Percentiles rank a stretch among this genome's conserved stretches.
phyloP scores from a whole-genome alignment of 2,329 filamentous ascomycete genomes.

The Fusarium mangiferae region DNA sequence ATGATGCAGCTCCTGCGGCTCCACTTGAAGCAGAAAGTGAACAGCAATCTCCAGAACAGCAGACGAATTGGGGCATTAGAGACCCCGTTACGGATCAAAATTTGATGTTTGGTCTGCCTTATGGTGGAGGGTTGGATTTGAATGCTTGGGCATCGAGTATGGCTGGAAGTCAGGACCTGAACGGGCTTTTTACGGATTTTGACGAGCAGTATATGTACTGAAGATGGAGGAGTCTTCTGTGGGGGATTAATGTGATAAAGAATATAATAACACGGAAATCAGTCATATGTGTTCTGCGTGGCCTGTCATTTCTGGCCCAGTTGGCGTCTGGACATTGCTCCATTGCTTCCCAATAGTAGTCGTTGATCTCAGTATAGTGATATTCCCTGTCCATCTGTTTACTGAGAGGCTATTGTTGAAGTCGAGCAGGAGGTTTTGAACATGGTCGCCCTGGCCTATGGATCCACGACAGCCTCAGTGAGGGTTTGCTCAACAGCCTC shows the following conservation, averaged over 20 bases:
- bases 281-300: not conserved
- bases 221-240: too few relatives aligned
- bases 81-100: slow-evolving; percentile 32
- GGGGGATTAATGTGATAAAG: not conserved
- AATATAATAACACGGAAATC: not conserved
- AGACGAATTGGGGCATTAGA: slow-evolving; percentile 16
- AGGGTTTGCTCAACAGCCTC: not conserved
- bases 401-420: not conserved
- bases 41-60: slow-evolving; percentile 20
- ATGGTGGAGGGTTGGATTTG: slow-evolving; percentile 33
- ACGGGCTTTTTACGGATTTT: slow-evolving; percentile 27
- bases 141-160: slow-evolving; percentile 37
- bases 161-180: slow-evolving; percentile 22
- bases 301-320: not conserved
- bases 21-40: slow-evolving; percentile 37
- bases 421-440: not conserved
- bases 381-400: not conserved
- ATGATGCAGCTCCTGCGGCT: slow-evolving; percentile 44
- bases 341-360: not conserved
- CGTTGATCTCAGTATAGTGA: fast-evolving
- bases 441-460: not conserved
- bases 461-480: not conserved
- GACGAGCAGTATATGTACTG: slow-evolving; percentile 45
- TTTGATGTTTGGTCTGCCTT: slow-evolving; percentile 38
- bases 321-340: fast-evolving